Base-by-base conservation (phyloP, 2,329 filamentous ascomycete species). In the Aspergillus sp. region DNA sequence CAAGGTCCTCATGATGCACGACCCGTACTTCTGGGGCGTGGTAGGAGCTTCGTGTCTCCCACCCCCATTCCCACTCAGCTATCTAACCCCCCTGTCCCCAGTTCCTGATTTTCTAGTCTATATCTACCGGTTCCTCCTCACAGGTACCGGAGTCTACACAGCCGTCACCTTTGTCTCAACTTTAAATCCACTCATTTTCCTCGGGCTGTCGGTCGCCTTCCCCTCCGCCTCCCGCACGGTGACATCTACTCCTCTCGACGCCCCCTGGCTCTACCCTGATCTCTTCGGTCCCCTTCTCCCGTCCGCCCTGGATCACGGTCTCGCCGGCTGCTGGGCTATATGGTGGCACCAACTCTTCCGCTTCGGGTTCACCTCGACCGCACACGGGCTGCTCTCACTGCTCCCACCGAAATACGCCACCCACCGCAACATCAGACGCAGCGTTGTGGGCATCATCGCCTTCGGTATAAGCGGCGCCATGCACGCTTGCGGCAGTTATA, bases 301-400 rank as follows among this genome's bases (percentile, higher is more conserved):
- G 16, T 58, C 68, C 0, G 50, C 73, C 5, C 50, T 73, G 10
- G 82, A 90, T 55, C 77, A 83, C 53, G 92, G 93, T 0, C 76
- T 96, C 2, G 79, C 82, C 1, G 92, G 91, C 1, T 88, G 87
- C 72, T 97, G 93, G 93, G 86, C 88, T 42, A 79, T 77, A 19
- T 93, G 85, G 80, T 96, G 93, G 93, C 93, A 97, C 69, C 92
- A 96, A 71, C 86, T 87, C 2, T 95, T 96, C 73, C 87, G 91
- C 1, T 80, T 84, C 50, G 84, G 82, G 59, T 67, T 55, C 49
- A 55, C 38, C 71, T 64, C 57, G 20, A 68, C 59, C 20, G 77
- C 16, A 66, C 76, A 59, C 45, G 83, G 53, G 60, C 57, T 55
- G 58, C 65, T 59, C 60, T 70, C 48, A 60, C 68, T 26, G n/a